Conservation (phyloP, 495 filamentous ascomycete species). For the Aspergillus diversus region DNA sequence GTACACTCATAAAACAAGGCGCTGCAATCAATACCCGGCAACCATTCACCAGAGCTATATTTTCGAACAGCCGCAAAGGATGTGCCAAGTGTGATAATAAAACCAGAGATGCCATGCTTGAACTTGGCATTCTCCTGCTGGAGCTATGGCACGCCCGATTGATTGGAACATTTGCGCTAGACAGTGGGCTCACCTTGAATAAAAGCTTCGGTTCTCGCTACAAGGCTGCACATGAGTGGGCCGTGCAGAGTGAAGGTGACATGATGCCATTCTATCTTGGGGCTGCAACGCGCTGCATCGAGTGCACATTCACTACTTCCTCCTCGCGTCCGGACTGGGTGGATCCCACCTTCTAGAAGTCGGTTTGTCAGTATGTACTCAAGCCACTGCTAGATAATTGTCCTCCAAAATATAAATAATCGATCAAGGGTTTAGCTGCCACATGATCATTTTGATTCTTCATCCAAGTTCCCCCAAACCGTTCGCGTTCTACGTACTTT, state of each 20-base stretch:
- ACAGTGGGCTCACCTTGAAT: neutral
- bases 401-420: constrained; percentile 7
- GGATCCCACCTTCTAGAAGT: constrained; percentile 11
- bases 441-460: too few species aligned
- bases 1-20: too few species aligned
- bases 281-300: constrained; percentile 8
- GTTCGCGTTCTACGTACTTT: too few species aligned
- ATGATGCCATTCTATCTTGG: constrained; percentile 17
- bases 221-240: constrained; percentile 1
- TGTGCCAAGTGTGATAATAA: neutral
- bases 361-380: constrained; percentile 18
- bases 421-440: too few species aligned
- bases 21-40: neutral
- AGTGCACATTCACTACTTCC: constrained; percentile 13
- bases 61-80: neutral
- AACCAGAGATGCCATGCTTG: constrained; percentile 11
- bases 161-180: constrained; percentile 3
- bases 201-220: constrained; percentile 10
- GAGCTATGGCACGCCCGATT: constrained; percentile 15
- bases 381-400: constrained; percentile 18
- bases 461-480: too few species aligned
- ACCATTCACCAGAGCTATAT: constrained; percentile 12
- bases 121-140: constrained; percentile 14
- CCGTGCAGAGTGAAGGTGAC: constrained; percentile 1
- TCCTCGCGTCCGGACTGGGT: constrained; percentile 9